Percentiles rank a stretch among this genome's conserved stretches.
Conservation (phyloP, 2,329 filamentous ascomycete genomes). For the Cladosporium phlei region DNA sequence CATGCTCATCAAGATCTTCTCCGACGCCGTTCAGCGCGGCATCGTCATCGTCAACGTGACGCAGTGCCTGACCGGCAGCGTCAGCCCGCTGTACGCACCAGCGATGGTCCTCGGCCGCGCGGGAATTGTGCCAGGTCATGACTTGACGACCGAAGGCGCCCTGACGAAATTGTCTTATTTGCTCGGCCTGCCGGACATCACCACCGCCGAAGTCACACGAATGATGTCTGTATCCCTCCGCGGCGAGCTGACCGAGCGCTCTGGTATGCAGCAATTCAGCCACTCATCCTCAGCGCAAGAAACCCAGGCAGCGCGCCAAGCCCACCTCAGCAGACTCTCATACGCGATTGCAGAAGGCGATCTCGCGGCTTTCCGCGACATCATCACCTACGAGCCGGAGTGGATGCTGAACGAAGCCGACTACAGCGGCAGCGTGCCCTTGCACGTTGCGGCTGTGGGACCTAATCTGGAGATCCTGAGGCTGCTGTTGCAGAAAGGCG, state of each 20-base stretch:
- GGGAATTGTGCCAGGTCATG: slow-evolving; percentile 83
- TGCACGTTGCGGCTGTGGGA: slow-evolving; percentile 54
- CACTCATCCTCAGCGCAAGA: neutral
- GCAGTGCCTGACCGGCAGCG: slow-evolving; percentile 61
- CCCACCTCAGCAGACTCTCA: slow-evolving; percentile 63
- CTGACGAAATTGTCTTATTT: slow-evolving; percentile 88
- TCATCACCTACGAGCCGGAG: slow-evolving; percentile 62
- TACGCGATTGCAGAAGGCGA: slow-evolving; percentile 75
- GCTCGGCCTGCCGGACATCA: slow-evolving; percentile 63
- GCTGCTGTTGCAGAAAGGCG: slow-evolving; percentile 53
- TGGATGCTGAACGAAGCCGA: slow-evolving; percentile 70
- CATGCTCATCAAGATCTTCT: slow-evolving; percentile 71
- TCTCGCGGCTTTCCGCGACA: slow-evolving; percentile 58
- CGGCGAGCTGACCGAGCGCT: slow-evolving; percentile 73
- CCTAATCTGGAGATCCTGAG: slow-evolving; percentile 52
- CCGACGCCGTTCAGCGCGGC: slow-evolving; percentile 70
- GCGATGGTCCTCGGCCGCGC: slow-evolving; percentile 67
- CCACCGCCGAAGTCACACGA: slow-evolving; percentile 59
- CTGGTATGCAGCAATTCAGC: slow-evolving; percentile 5
- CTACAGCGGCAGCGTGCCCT: slow-evolving; percentile 72
- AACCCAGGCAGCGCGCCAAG: slow-evolving; percentile 4
- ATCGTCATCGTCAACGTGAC: slow-evolving; percentile 87
- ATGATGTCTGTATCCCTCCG: slow-evolving; percentile 71
- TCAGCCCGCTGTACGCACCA: slow-evolving; percentile 39
- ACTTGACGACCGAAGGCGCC: slow-evolving; percentile 84